Base-by-base conservation (phyloP, 306 rosid species). In the Phaseolus lunatus region DNA sequence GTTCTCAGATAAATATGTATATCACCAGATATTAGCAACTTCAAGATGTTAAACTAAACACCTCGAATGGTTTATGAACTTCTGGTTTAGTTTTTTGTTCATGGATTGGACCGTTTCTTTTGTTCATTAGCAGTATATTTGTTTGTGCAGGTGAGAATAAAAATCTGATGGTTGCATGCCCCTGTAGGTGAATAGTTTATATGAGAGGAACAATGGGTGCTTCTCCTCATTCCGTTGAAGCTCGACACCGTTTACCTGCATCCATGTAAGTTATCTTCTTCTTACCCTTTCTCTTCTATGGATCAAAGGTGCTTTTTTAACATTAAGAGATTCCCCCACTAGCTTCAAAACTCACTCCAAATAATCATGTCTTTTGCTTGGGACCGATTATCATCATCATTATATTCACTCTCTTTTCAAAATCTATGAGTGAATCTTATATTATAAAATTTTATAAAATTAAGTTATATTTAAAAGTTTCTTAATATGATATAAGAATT, bases 191-290 rank as follows among this genome's bases (percentile, higher is more conserved):
- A 76, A 3, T 48, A 52, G 8, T 52, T 35, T 8, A 53, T 19
- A 86, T 87, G 84, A 88, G 94, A 85, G 89, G 87, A 78, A 73
- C 85, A 73, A 91, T 87, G 96, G 97, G 89, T 12, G 67, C 85
- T 82, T 86, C 93, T 24, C 91, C 93, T 65, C 89, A 76, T 43
- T 75, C 89, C 0, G 76, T 72, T 81, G 96, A 89, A 84, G 73
- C 93, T 56, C 78, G 95, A 81, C 90, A 89, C 72, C 88, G 95
- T 26, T 84, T 87, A 69, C 86, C 93, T 43, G 54, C 93, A 78
- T 86, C 98, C 39, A 83, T 91, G 98, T 93, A 48, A 88, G 97
- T 78, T 37, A 22, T 4, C 24, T 50, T 19, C 59, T 27, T 39
- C 20, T 49, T 20, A 16, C 3, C 29, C 9, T 56, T 71, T 53